These are phyloP conservation scores for Plantago rigida DNA, from an alignment of 305 asterid genomes.

Conservation along the genomic window DNA sequence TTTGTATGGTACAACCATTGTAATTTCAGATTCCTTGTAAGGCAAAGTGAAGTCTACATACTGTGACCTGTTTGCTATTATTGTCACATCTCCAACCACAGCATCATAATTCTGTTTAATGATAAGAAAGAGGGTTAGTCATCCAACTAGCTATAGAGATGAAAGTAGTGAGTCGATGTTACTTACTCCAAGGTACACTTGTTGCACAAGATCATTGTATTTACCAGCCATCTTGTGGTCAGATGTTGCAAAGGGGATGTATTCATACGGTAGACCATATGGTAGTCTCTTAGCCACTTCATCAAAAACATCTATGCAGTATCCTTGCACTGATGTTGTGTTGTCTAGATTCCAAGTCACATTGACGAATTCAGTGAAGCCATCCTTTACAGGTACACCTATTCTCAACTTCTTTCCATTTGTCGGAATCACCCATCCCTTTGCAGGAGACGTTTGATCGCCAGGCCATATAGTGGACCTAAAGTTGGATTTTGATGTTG, in stretches of 20 bases:
- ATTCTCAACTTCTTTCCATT: constrained; percentile 43
- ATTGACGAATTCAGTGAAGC: constrained; percentile 39
- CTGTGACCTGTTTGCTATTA: constrained; percentile 44
- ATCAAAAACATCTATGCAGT: constrained; percentile 45
- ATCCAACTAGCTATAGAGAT: background rate
- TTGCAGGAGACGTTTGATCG: constrained; percentile 28
- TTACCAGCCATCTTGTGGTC: constrained; percentile 32
- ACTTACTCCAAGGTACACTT: constrained; percentile 52
- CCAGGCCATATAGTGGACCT: constrained; percentile 57
- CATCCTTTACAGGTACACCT: constrained; percentile 42
- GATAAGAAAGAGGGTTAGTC: background rate
- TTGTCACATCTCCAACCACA: constrained; percentile 56
- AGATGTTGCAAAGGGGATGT: constrained; percentile 35
- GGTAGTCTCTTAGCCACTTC: constrained; percentile 44
- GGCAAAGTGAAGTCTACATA: constrained; percentile 59
- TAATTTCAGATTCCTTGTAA: constrained; percentile 45
- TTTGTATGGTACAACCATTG: constrained; percentile 43
- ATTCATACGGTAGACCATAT: constrained; percentile 41
- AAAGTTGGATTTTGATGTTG: constrained; percentile 24
- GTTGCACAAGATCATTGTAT: constrained; percentile 39
- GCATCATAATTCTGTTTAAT: constrained; percentile 40
- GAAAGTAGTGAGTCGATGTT: background rate
- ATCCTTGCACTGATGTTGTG: constrained; percentile 37
- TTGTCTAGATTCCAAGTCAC: constrained; percentile 36
- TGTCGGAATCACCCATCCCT: constrained; percentile 53